Conservation (phyloP, 495 filamentous ascomycete species). For the Penicillium manginii region DNA sequence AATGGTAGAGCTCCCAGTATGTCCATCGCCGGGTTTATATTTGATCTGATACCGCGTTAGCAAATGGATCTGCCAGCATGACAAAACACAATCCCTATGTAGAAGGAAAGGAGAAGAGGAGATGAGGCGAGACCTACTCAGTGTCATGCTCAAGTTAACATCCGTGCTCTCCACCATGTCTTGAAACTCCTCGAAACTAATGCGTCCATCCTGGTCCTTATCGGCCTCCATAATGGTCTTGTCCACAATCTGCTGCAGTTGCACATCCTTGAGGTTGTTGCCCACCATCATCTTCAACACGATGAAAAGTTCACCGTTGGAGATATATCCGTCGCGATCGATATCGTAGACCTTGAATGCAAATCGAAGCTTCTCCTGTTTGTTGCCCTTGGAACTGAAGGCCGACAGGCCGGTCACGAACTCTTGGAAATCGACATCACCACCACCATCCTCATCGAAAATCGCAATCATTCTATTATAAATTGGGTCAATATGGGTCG, state of each 20-base stretch:
- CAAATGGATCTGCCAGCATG: neutral
- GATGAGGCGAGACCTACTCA: conserved; percentile 63
- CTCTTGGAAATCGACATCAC: conserved; percentile 98
- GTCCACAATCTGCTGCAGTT: conserved; percentile 93
- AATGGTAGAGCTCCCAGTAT: neutral
- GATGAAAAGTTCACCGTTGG: conserved; percentile 98
- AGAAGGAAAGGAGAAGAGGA: neutral
- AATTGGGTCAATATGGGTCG: neutral
- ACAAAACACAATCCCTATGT: neutral
- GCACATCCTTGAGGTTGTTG: conserved; percentile 98
- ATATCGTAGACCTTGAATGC: conserved; percentile 99
- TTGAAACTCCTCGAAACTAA: conserved; percentile 98
- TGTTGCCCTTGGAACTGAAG: conserved; percentile 97
- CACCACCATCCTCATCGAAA: conserved; percentile 98
- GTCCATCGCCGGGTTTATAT: conserved; percentile 27
- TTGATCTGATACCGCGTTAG: conserved; percentile 28
- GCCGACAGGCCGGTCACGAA: conserved; percentile 95
- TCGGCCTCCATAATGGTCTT: conserved; percentile 99
- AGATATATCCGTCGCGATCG: conserved; percentile 97
- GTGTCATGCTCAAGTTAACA: conserved; percentile 96
- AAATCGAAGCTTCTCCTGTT: conserved; percentile 97
- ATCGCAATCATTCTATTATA: conserved; percentile 91
- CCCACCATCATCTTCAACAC: conserved; percentile 99
- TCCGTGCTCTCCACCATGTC: conserved; percentile 99
- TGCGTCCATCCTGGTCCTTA: conserved; percentile 92